These are phyloP conservation scores for Laburnicola sp. DNA, from an alignment of 2,329 filamentous ascomycete genomes.

Conservation along the genomic window DNA sequence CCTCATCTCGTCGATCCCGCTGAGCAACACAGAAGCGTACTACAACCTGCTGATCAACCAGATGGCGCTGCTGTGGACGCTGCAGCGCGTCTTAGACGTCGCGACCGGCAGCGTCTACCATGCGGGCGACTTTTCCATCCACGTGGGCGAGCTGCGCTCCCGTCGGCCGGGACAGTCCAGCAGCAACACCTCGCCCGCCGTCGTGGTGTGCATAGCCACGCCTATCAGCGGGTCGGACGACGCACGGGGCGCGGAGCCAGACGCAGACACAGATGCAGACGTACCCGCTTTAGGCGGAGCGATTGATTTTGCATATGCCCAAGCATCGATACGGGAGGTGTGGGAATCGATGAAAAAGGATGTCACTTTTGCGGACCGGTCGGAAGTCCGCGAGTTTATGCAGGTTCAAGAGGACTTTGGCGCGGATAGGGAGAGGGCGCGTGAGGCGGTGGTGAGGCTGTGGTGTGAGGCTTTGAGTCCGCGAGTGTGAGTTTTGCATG, in stretches of 20 bases:
- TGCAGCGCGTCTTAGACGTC: slow-evolving; percentile 28
- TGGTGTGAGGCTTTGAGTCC: slow-evolving; percentile 40
- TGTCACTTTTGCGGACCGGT: slow-evolving; percentile 25
- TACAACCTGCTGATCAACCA: slow-evolving; percentile 23
- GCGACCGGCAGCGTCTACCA: slow-evolving; percentile 26
- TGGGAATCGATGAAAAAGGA: slow-evolving; percentile 31
- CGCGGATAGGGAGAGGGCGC: slow-evolving; percentile 12
- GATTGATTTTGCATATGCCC: slow-evolving; percentile 27
- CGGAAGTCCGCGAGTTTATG: slow-evolving; percentile 32
- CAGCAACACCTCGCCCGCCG: slow-evolving; percentile 26
- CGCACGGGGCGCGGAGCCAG: slow-evolving; percentile 10
- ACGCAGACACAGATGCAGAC: background rate
- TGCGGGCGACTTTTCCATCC: slow-evolving; percentile 29
- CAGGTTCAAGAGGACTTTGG: slow-evolving; percentile 20
- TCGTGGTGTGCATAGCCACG: slow-evolving; percentile 35
- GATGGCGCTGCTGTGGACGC: slow-evolving; percentile 32
- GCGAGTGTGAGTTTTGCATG: slow-evolving; percentile 22
- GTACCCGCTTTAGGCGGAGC: slow-evolving; percentile 2
- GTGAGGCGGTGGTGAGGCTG: slow-evolving; percentile 32
- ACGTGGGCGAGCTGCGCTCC: slow-evolving; percentile 33
- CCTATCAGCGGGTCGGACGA: slow-evolving; percentile 12
- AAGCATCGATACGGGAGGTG: slow-evolving; percentile 27
- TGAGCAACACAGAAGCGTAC: slow-evolving; percentile 27
- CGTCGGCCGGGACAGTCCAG: slow-evolving; percentile 24
- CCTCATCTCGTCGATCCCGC: slow-evolving; percentile 29